phyloP scores from a whole-genome alignment of 2,329 filamentous ascomycete genomes.

The Cladosporium colombiae region DNA sequence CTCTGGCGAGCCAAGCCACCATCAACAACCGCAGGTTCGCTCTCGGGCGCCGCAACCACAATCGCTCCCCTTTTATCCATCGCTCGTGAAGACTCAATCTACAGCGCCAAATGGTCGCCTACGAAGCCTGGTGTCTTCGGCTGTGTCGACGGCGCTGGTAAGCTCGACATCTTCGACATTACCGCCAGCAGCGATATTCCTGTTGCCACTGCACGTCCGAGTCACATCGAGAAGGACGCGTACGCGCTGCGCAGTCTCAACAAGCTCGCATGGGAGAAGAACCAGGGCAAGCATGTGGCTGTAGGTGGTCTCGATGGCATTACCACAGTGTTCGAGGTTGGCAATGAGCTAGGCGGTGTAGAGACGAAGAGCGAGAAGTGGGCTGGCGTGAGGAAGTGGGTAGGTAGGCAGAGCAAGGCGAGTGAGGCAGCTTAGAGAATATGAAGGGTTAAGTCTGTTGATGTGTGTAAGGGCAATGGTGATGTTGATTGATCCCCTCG shows the following conservation, averaged over 20 bases:
- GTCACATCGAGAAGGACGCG: conserved; percentile 36
- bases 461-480: background rate
- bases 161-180: conserved; percentile 93
- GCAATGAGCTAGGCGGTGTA: conserved; percentile 76
- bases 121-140: conserved; percentile 93
- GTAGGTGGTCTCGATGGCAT: conserved; percentile 91
- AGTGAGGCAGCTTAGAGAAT: background rate
- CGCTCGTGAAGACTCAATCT: conserved; percentile 91
- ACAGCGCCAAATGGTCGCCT: conserved; percentile 94
- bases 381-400: conserved; percentile 86
- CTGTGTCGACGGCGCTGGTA: conserved; percentile 88
- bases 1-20: conserved; percentile 91
- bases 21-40: conserved; percentile 59
- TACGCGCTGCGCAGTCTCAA: conserved; percentile 74
- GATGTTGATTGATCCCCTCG: conserved; percentile 1
- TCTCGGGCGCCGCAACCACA: conserved; percentile 42
- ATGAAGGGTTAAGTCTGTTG: background rate
- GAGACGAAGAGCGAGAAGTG: conserved; percentile 85
- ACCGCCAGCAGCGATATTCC: conserved; percentile 91
- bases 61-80: conserved; percentile 76
- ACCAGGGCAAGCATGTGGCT: conserved; percentile 81
- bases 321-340: conserved; percentile 90
- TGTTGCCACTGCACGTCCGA: conserved; percentile 66
- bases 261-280: conserved; percentile 90
- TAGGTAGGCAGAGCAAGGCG: conserved; percentile 52